Percentiles rank a stretch among this genome's conserved stretches.
Evolutionary conservation across 202 grass and related monocot genomes (phyloP).

Genomic region (Dendrocalamus latiflorus): DNA sequence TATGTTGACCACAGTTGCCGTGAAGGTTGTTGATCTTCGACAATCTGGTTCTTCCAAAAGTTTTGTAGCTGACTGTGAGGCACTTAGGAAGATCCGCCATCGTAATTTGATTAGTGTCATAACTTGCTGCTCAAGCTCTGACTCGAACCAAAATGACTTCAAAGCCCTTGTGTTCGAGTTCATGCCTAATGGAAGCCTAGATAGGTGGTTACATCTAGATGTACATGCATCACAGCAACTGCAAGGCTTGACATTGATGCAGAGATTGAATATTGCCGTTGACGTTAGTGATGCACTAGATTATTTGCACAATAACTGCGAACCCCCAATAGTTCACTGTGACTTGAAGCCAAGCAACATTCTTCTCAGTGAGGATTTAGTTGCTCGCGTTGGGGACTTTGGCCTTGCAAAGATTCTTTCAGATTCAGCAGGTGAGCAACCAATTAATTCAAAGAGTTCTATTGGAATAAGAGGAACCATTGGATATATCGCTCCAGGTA

Average conservation of each 20-base stretch:
- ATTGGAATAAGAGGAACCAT: conserved; percentile 34
- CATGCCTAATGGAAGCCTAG: conserved; percentile 14
- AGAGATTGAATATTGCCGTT: conserved; percentile 29
- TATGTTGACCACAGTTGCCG: background rate
- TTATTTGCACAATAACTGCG: conserved; percentile 34
- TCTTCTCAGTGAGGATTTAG: conserved; percentile 23
- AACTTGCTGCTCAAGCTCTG: conserved; percentile 37
- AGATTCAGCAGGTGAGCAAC: background rate
- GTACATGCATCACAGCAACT: background rate
- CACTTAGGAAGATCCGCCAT: too few relatives aligned
- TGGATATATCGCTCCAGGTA: conserved; percentile 51
- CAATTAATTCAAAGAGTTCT: conserved; percentile 12
- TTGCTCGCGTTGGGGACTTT: conserved; percentile 41
- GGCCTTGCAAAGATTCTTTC: conserved; percentile 36
- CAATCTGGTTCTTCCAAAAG: conserved; percentile 25
- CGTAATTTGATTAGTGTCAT: background rate
- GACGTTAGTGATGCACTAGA: conserved; percentile 36
- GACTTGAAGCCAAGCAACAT: conserved; percentile 18
- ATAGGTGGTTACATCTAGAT: conserved; percentile 23
- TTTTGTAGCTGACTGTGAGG: conserved; percentile 34
- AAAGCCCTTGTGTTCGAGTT: background rate
- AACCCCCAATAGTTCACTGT: conserved; percentile 34
- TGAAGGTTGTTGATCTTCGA: conserved; percentile 37
- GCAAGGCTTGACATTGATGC: background rate
- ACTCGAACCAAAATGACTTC: conserved; percentile 16